Evolutionary conservation across 176 grass and related monocot genomes (phyloP).

Genomic region (Raddia guianensis): DNA sequence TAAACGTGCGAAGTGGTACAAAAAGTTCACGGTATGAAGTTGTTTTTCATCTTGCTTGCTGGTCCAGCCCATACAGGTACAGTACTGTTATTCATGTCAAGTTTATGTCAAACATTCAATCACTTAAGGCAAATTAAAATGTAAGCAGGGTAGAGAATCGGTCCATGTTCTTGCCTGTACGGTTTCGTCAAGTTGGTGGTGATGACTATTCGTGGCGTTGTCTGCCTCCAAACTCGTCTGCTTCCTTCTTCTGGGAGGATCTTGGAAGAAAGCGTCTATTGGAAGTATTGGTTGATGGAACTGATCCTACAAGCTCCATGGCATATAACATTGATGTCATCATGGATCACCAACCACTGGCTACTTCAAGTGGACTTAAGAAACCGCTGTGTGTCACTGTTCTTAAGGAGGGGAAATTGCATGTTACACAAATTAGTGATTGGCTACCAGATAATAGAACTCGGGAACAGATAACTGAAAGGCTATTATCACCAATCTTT

Average conservation of each 20-base stretch:
- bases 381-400: constrained; percentile 74
- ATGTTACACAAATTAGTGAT: constrained; percentile 71
- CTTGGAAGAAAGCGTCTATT: constrained; percentile 68
- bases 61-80: constrained; percentile 92
- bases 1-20: constrained; percentile 80
- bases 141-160: constrained; percentile 91
- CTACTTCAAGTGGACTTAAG: constrained; percentile 52
- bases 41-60: constrained; percentile 73
- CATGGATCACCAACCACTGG: constrained; percentile 70
- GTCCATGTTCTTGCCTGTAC: constrained; percentile 91
- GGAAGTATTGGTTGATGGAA: constrained; percentile 85
- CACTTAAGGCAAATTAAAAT: constrained; percentile 22
- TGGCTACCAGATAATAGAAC: constrained; percentile 84
- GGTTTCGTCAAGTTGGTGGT: constrained; percentile 78
- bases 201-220: constrained; percentile 78
- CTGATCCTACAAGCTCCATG: constrained; percentile 60
- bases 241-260: constrained; percentile 96
- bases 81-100: constrained; percentile 12
- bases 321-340: constrained; percentile 81
- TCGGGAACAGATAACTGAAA: constrained; percentile 51
- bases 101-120: constrained; percentile 6
- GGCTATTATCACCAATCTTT: constrained; percentile 63
- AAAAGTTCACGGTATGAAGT: constrained; percentile 94
- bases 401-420: constrained; percentile 85
- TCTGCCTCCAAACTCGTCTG: constrained; percentile 83